Base-by-base conservation (phyloP, 1,284 basidiomycete species). In the Sporisorium exsertum region DNA sequence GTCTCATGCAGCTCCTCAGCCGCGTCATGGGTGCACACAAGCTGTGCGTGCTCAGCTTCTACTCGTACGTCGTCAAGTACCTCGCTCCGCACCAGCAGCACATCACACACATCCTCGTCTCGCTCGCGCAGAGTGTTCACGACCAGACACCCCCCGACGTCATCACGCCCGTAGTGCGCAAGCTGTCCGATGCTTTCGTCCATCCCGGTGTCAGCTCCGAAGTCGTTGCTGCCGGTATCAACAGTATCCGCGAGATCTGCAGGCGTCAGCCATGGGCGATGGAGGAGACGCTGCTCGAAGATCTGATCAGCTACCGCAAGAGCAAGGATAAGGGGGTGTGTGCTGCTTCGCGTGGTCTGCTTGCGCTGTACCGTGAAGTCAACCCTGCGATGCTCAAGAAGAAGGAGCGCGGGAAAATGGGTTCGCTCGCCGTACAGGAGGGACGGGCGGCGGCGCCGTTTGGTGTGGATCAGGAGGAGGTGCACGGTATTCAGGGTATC, bases 1-100 rank as follows among this genome's bases (percentile, higher is more conserved):
- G 98, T 73, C 89, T 97, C 83, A 97, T 99, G 94, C 95, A 98
- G 86, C 91, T 99, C 43, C 90, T 99, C 55, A 93, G 94, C n/a
- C 91, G 97, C 54, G 92, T 98, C 58, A 96, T 95, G 91, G 93
- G 94, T 42, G 88, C 90, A 2, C 96, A 99, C 88, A 95, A 95
- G 86, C 91, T 97, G 66, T 94, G 92, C 84, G 91, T 99, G 37
- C 91, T 99, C 55, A 90, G 92, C n/a, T 97, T 98, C 87, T 99
- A 99, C 88, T 93, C 93, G 20, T 99, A 97, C 88, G 90, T 97
- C 85, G 89, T 97, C 88, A 90, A 90, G 86, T 99, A 97, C 87
- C 91, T 99, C 79, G 90, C 92, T 5, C 92, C 97, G 85, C 93
- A 94, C 84, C 97, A 99, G 87, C 91, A 97, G 27, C 92, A 93